Percentiles rank a stretch among this genome's conserved stretches.
Conservation (phyloP, 805 yeast species). For the Yarrowia osloensis region DNA sequence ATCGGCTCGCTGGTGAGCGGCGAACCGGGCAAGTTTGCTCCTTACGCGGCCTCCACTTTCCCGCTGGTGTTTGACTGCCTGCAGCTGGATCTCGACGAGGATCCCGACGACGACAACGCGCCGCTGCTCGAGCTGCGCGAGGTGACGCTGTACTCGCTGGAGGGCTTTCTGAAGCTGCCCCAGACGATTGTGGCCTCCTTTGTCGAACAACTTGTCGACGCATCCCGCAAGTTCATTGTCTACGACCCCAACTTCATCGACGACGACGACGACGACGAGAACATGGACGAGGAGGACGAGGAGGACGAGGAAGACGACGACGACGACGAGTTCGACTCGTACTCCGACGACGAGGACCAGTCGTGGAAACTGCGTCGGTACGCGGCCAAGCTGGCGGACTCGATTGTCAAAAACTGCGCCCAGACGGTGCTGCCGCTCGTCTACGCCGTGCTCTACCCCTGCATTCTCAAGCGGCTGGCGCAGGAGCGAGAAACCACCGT, state of each 20-base stretch:
- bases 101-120: conserved; percentile 47
- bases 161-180: conserved; percentile 31
- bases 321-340: conserved; percentile 42
- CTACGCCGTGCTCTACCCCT: conserved; percentile 43
- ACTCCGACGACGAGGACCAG: conserved; percentile 51
- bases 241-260: conserved; percentile 52
- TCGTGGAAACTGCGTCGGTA: conserved; percentile 66
- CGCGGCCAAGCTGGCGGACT: conserved; percentile 49
- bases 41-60: conserved; percentile 31
- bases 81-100: conserved; percentile 42
- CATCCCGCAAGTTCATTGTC: conserved; percentile 42
- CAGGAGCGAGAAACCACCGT: conserved; percentile 49
- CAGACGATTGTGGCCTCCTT: conserved; percentile 44
- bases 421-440: conserved; percentile 39
- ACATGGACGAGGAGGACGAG: conserved; percentile 51
- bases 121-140: conserved; percentile 54
- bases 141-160: conserved; percentile 50
- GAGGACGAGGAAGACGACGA: conserved; percentile 45
- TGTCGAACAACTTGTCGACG: conserved; percentile 39
- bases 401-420: conserved; percentile 47
- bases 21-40: conserved; percentile 35
- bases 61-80: conserved; percentile 36
- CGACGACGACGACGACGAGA: conserved; percentile 45
- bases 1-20: conserved; percentile 39
- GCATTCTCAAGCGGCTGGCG: conserved; percentile 47